Evolutionary conservation across 2,329 filamentous ascomycete species (phyloP), one percentile per base, ranked within the genome.

Genomic region (Aspergillus viridinutans): DNA sequence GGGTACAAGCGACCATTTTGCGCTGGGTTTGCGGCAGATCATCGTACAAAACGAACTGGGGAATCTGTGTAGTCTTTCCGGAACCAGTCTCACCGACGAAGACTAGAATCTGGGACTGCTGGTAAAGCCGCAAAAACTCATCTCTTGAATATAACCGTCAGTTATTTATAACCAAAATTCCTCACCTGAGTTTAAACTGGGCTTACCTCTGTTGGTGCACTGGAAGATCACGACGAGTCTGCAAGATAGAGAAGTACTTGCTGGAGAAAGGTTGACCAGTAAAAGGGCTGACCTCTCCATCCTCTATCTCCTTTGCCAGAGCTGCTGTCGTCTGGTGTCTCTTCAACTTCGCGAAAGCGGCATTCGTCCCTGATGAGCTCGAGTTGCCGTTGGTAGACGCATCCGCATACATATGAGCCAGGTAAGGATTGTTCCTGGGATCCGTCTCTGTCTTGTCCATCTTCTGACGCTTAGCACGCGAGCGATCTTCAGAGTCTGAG

Each of bases 31-130:
- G 90, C 26, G 94, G 93, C 32, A 97, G 83, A 76, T 99, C 94
- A 77, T 99, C 94, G 81, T 89, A 97, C 43, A 99, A 85, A 64
- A 99, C 93, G 74, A 97, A 99, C 75, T 99, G 94, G 1, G 94
- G 94, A 60, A 99, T 97, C 80, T 99, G 94, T 0, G 94, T 99
- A 4, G 94, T 99, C 81, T 99, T 99, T 79, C 94, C 94, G 64
- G 94, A 99, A 85, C 95, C 94, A 8, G 94, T 99, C 81, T 99
- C 94, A 80, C 94, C 94, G 63, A 99, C 94, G 70, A 99, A 97
- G 68, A 99, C 94, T 59, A 99, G 86, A 65, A 99, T 97, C 77
- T 99, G 94, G 25, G 88, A 90, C 68, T 89, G 86, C 69, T 99
- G 95, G 78, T 95, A 99, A 69, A 96, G 85, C 70, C 92, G 81